Evolutionary conservation across 805 yeast genomes (phyloP), one percentile per base, ranked within the genome.

Genomic region (Metschnikowia chrysomelidarum): DNA sequence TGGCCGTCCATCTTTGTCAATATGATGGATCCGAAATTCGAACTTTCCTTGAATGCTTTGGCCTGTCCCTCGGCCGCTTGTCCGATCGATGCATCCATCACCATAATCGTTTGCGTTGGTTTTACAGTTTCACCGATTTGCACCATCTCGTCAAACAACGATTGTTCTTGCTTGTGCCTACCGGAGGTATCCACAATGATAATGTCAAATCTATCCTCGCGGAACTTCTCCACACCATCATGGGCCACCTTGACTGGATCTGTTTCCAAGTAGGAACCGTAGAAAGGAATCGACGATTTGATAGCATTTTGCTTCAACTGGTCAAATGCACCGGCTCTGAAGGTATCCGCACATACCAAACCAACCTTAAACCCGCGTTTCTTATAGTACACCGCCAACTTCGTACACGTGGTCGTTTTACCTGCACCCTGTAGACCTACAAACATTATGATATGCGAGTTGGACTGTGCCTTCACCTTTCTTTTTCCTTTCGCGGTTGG

Each of bases 341-440:
- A 93, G 19, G 98, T 93, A 69, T 93, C 98, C 2, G 98, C 98
- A 76, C 98, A 93, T 17, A 93, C 98, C 56, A 93, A 70, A 34
- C 98, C 98, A 30, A 87, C 95, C 58, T 88, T 89, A 64, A 81
- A 87, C 2, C 97, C 97, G 54, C 97, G 73, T 55, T 89, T 78
- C 54, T 88, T 91, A 59, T 93, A 93, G 58, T 86, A 89, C 2
- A 87, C 95, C 0, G 98, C 98, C 51, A 91, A 70, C 53, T 93
- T 93, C 2, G 98, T 93, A 78, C 97, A 89, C 2, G 96, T 81
- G 0, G 98, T 93, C 20, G 98, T 93, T 60, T 93, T 93, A 74
- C 98, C 98, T 9, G 98, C 93, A 68, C 98, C 98, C 62, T 93
- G 98, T 41, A 93, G 70, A 57, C 98, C 98, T 40, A 93, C 98